Conservation (phyloP, 306 rosid species). For the Elaeagnus macrophylla region DNA sequence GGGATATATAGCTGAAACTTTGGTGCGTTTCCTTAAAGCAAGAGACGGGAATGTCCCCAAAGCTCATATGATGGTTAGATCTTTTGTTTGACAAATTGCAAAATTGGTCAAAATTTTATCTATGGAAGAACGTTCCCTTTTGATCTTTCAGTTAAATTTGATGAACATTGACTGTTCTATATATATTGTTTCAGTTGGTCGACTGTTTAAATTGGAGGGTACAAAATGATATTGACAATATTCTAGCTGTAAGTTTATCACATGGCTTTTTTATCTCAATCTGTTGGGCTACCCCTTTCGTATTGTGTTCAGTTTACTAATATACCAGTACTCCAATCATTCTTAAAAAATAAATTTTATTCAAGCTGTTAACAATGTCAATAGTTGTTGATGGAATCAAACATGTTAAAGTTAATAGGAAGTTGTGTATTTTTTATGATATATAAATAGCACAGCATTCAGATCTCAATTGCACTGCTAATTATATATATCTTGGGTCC, state of each 20-base stretch:
- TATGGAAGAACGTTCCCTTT: background rate
- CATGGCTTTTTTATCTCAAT: background rate
- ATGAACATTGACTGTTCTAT: slow-evolving; percentile 3
- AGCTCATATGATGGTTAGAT: slow-evolving; percentile 82
- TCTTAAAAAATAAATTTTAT: too few relatives aligned
- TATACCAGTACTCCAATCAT: too few relatives aligned
- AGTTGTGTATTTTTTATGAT: too few relatives aligned
- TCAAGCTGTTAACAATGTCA: too few relatives aligned
- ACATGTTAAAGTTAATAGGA: too few relatives aligned
- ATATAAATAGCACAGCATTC: too few relatives aligned
- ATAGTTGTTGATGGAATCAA: too few relatives aligned
- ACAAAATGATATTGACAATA: slow-evolving; percentile 76
- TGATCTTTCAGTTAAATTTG: slow-evolving; percentile 7
- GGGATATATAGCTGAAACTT: slow-evolving; percentile 54
- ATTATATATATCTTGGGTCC: background rate
- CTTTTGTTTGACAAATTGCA: slow-evolving; percentile 16
- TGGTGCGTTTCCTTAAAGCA: slow-evolving; percentile 76
- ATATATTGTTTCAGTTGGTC: slow-evolving; percentile 51
- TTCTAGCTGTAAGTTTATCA: slow-evolving; percentile 53
- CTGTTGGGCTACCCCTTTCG: too few relatives aligned
- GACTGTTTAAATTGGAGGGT: slow-evolving; percentile 87
- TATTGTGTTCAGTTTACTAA: too few relatives aligned
- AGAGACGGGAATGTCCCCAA: slow-evolving; percentile 71
- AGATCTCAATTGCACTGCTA: background rate
- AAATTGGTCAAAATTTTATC: slow-evolving; percentile 1